Base-by-base conservation (phyloP, 441 rosid genomes). In the Pelargonium fulgidum region DNA sequence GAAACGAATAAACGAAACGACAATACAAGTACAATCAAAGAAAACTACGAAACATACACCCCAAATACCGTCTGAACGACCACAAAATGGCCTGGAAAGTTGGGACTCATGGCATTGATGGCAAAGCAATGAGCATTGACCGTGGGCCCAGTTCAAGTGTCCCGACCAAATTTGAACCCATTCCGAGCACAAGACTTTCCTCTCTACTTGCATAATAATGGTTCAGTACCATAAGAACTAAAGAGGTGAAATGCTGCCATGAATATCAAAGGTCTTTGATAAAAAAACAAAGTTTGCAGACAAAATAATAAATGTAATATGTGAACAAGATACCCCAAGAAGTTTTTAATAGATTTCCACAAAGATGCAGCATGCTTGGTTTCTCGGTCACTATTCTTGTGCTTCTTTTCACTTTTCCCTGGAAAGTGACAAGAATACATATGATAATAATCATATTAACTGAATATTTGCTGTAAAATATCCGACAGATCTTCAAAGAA, bases 311-410 rank as follows among this genome's bases (percentile, higher is more conserved):
- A 65, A 69, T 16, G 20, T 17, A 66, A 68, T 19, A 17, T 39
- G 22, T 13, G 71, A 73, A 64, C 19, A 50, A 72, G 58, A 68
- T 85, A 91, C 97, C 97, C 76, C 70, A 88, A 70, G 75, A 84
- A 78, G 64, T 73, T 72, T 76, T 77, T 81, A 65, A 91, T 69
- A 24, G 86, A 82, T 58, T 72, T 80, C 94, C 94, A 91, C 70
- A 83, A 63, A 68, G 86, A 78, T 26, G 84, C 68, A 42, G 67
- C 68, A 70, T 68, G 56, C 64, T 70, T 79, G 71, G 71, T 68
- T 62, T 70, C 72, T 11, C 65, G 64, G 24, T 62, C 66, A 64
- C 70, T 75, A 56, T 13, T 66, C 29, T 76, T 56, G 22, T 26
- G 22, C 9, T 71, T 74, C 67, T 50, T 70, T 64, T 73, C 67